Base-by-base conservation (phyloP, 2,329 filamentous ascomycete genomes). In the Colletotrichum musae region DNA sequence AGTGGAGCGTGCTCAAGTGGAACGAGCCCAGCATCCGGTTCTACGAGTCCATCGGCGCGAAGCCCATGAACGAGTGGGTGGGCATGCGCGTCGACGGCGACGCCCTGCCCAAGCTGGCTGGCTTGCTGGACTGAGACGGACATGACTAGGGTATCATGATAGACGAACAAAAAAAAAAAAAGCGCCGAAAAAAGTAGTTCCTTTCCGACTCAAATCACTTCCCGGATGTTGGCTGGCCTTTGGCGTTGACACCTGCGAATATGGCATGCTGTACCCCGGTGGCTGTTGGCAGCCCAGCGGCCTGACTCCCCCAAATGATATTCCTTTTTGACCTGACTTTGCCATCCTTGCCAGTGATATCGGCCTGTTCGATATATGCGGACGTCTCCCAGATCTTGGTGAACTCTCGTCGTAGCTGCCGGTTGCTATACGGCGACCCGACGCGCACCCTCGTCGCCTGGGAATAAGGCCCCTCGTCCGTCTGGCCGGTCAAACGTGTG, bases 1-100 rank as follows among this genome's bases (percentile, higher is more conserved):
- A 98, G 77, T 98, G 95, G 95, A 91, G 87, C 73, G 96, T 97
- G 71, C 81, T 98, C 75, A 95, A 93, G 82, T 97, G 94, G 94
- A 98, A 98, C 77, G 89, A 93, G 84, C 93, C 94, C 7, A 95
- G 92, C 78, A 93, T 98, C 82, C 86, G 91, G 74, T 98, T 98
- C 77, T 98, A 98, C 78, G 85, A 91, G 80, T 86, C 84, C 68
- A 87, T 91, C 60, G 93, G 93, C 1, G 93, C 93, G 1, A 84
- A 81, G 73, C 82, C 84, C 72, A 89, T 91, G 91, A 83, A 84
- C 70, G 91, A 92, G 68, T 95, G 93, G 93, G 87, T 93, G 16
- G 89, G 88, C 2, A 90, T 95, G 88, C 87, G 93, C 41, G 90
- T 94, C 1, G 92, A 94, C 68, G 88, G 90, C 3, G 88, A 92